Evolutionary conservation across 768 basidiomycete genomes (phyloP).

Genomic region (Boletus sp.): DNA sequence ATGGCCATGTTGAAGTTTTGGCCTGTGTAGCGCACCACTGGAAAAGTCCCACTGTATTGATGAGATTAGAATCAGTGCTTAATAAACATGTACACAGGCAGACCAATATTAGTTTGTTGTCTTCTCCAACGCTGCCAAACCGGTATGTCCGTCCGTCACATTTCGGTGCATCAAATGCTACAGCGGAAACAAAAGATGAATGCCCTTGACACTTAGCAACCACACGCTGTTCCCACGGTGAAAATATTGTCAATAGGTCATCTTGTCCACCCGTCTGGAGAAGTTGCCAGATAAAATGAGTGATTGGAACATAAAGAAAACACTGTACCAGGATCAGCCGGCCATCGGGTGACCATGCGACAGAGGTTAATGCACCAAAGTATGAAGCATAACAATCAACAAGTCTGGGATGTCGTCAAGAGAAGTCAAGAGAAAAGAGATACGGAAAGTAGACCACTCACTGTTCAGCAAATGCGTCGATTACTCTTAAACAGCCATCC

Average conservation of each 20-base stretch:
- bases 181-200: conserved; percentile 86
- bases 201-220: conserved; percentile 97
- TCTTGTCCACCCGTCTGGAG: conserved; percentile 92
- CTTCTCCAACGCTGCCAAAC: conserved; percentile 95
- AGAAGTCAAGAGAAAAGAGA: conserved; percentile 3
- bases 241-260: conserved; percentile 91
- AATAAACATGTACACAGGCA: conserved; percentile 20
- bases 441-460: conserved; percentile 35
- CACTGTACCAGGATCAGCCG: conserved; percentile 76
- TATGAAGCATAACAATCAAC: conserved; percentile 94
- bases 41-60: conserved; percentile 86
- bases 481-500: conserved; percentile 87
- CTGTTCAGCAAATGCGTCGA: conserved; percentile 87
- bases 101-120: conserved; percentile 91
- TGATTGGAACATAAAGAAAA: not conserved
- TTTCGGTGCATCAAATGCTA: conserved; percentile 87
- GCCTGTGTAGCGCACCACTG: conserved; percentile 85
- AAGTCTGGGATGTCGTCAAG: conserved; percentile 49
- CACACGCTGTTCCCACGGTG: conserved; percentile 91
- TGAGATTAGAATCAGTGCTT: not conserved
- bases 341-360: conserved; percentile 95
- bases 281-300: conserved; percentile 4
- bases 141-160: conserved; percentile 90
- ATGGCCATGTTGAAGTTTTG: conserved; percentile 70
- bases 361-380: conserved; percentile 86